Conservation (phyloP, 2,329 filamentous ascomycete species). For the Pseudogymnoascus verrucosus region DNA sequence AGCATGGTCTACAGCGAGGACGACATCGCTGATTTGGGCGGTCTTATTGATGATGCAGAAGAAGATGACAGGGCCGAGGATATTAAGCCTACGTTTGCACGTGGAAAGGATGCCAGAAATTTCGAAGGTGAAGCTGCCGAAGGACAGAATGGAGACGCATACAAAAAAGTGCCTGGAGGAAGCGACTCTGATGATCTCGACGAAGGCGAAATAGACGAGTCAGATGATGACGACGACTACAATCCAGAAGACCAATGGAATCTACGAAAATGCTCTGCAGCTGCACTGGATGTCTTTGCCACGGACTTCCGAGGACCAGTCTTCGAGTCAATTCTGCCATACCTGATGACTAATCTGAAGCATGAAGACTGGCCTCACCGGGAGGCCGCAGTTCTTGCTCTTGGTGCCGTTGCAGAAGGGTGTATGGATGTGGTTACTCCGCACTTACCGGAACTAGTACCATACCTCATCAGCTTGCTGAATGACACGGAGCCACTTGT, state of each 20-base stretch:
- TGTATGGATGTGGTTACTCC: constrained; percentile 86
- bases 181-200: constrained; percentile 68
- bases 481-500: constrained; percentile 84
- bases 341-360: constrained; percentile 80
- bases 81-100: constrained; percentile 87
- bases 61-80: constrained; percentile 85
- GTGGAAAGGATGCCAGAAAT: constrained; percentile 45
- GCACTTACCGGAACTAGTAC: constrained; percentile 81
- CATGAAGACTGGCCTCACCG: constrained; percentile 86
- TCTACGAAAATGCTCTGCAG: constrained; percentile 91
- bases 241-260: constrained; percentile 94
- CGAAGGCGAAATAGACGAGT: constrained; percentile 80
- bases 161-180: constrained; percentile 41
- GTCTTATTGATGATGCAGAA: constrained; percentile 81
- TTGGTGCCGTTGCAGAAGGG: constrained; percentile 91
- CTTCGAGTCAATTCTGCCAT: constrained; percentile 86
- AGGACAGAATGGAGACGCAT: constrained; percentile 45
- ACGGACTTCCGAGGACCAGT: constrained; percentile 81
- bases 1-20: constrained; percentile 97
- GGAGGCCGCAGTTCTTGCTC: constrained; percentile 86
- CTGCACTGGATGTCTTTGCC: constrained; percentile 88
- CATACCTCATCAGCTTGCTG: constrained; percentile 80
- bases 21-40: constrained; percentile 77
- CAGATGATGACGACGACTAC: constrained; percentile 64
- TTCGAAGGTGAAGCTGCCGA: constrained; percentile 41